These are phyloP conservation scores for Phytopythium litorale DNA, from an alignment of 352 stramenopile genomes.

Conservation along the genomic window DNA sequence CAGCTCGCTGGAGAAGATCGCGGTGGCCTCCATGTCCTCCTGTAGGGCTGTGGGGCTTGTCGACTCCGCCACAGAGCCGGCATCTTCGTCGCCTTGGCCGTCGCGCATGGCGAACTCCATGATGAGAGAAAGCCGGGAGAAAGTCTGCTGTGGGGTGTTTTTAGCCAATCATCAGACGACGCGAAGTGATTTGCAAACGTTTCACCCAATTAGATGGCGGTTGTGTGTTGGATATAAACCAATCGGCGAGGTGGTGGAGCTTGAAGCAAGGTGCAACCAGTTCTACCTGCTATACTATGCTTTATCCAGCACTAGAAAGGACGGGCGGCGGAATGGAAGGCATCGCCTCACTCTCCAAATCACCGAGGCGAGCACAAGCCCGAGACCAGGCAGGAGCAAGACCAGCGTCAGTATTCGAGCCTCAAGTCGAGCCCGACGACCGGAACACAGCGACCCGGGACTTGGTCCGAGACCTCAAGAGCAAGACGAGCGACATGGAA, in stretches of 20 bases:
- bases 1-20: constrained; percentile 23
- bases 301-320: not conserved
- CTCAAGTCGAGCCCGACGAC: too few species aligned
- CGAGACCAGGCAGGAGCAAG: not conserved
- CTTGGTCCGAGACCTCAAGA: not conserved
- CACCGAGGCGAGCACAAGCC: not conserved
- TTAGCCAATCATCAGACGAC: not conserved
- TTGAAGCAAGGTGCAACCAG: not conserved
- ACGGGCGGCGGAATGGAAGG: not conserved
- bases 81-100: not conserved
- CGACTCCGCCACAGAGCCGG: not conserved
- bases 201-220: not conserved
- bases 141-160: not conserved
- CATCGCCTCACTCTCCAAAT: not conserved
- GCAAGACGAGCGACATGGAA: not conserved
- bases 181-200: not conserved
- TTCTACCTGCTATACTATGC: too few species aligned
- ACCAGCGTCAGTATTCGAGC: not conserved
- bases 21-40: not conserved
- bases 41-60: not conserved
- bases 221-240: not conserved
- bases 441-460: too few species aligned
- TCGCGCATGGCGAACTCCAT: not conserved
- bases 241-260: not conserved
- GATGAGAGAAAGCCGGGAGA: not conserved